Evolutionary conservation across 1,284 basidiomycete species (phyloP), one percentile per base, ranked within the genome.

Genomic region (Rhodotorula mucilaginosa): DNA sequence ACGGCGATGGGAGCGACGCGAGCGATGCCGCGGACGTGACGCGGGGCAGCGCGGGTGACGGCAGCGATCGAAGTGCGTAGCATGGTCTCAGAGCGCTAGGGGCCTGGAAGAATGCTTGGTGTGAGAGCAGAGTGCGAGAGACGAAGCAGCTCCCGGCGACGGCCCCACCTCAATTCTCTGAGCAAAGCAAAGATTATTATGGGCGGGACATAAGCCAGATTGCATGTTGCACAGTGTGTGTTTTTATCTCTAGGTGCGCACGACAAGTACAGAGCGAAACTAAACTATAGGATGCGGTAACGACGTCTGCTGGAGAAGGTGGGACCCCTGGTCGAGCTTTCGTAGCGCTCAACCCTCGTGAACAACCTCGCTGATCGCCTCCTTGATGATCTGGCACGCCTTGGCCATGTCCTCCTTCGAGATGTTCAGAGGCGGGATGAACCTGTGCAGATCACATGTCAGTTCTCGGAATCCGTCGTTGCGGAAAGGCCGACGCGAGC

Each of bases 381-480:
- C 82, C 61, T 81, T 82, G 81, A 91, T 88, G 67, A 90, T 87
- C 68, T 82, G 78, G 71, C 83, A 83, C 2, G 87, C 89, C 79
- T 85, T 84, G 67, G 80, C 82, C 80, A 90, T 83, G 79, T 91
- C 87, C 76, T 84, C 84, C 81, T 86, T 80, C 54, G 85, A 84
- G 79, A 90, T 85, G 78, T 88, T 88, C 74, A 91, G 80, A 62
- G 90, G 84, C 15, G 90, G 89, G 78, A 76, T 76, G 70, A 76
- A 76, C 31, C 72, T 71, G 64, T 19, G 4, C 19, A 12, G n/a
- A n/a, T n/a, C n/a, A n/a, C n/a, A n/a, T n/a, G n/a, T n/a, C n/a
- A n/a, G n/a, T n/a, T n/a, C n/a, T n/a, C n/a, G n/a, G n/a, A n/a
- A n/a, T n/a, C n/a, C n/a, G n/a, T n/a, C n/a, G n/a, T n/a, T n/a